A percentile compares a stretch with the other conserved stretches of the same genome.
Conservation (phyloP, 371 early-diverging fungal genomes). For the Mucor indicus region DNA sequence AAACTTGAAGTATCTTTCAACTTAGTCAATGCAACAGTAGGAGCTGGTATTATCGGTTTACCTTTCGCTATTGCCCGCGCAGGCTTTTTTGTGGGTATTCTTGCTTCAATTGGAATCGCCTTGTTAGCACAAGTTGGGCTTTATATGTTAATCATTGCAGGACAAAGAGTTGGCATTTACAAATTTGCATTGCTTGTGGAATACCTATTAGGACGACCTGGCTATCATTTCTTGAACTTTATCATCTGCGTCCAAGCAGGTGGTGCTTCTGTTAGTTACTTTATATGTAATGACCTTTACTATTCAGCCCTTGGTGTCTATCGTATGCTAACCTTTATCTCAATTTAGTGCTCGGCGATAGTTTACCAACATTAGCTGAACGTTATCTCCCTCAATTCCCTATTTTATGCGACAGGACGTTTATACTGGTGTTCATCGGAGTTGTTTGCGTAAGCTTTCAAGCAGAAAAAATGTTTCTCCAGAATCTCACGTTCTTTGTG, state of each 20-base stretch:
- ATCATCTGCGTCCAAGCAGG: constrained; percentile 52
- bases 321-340: not conserved
- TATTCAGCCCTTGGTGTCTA: not conserved
- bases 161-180: constrained; percentile 48
- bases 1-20: constrained; percentile 48
- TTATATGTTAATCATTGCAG: constrained; percentile 52
- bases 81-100: constrained; percentile 52
- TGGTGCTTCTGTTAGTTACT: constrained; percentile 50
- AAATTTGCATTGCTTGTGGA: constrained; percentile 54
- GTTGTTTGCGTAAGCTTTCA: constrained; percentile 27
- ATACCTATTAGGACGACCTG: constrained; percentile 48
- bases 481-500: not conserved
- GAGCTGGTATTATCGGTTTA: constrained; percentile 54
- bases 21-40: constrained; percentile 60
- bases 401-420: constrained; percentile 35
- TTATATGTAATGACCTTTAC: constrained; percentile 32
- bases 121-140: constrained; percentile 48
- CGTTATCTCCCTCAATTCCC: constrained; percentile 36
- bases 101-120: constrained; percentile 48
- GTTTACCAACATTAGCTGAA: constrained; percentile 47
- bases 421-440: constrained; percentile 40
- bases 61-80: constrained; percentile 50
- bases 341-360: constrained; percentile 52
- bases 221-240: constrained; percentile 50
- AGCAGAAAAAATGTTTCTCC: not conserved